Base-by-base conservation (phyloP, 352 stramenopile species). In the Phytophthora macrochlamydospora region DNA sequence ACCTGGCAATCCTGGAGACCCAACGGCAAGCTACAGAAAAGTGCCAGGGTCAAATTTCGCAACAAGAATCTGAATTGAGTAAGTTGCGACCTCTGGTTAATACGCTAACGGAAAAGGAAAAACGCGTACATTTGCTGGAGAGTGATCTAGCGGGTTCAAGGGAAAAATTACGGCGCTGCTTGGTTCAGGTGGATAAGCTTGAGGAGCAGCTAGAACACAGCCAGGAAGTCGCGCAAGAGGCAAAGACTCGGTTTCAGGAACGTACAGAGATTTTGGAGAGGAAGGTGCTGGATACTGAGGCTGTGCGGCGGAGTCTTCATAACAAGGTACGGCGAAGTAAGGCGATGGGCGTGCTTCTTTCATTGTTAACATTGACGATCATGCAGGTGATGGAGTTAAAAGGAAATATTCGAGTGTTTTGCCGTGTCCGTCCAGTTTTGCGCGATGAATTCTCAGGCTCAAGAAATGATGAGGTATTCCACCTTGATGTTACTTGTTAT, bases 351-450 rank as follows among this genome's bases (percentile, higher is more conserved):
- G 12, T 6, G 29, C 30, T 28, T 28, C 29, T 28, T 18, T 49
- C 7, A 11, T 49, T 49, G 5, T 28, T 29, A n/a, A 8, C 11
- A 44, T 28, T 64, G 7, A 6, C 37, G 69, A 38, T n/a, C 9
- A 14, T 42, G 31, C 59, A 93, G 85, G 89, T 98, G 3, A 98
- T 99, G 90, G 92, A 99, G 66, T 71, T 99, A 3, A 98, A 97
- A 74, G 97, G 97, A 24, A 99, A 98, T 69, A 98, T 99, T 59
- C 88, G 96, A 7, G 96, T 99, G 0, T 99, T 98, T 73, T 97
- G 97, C 42, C 90, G 96, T 29, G 94, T 99, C 1, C 83, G 96
- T 8, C 97, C 97, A 37, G 66, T 96, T 28, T 71, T 99, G 32
- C 49, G 60, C 0, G 73, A 83, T 29, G 95, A 98, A 69, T 38